Conservation (phyloP, 371 early-diverging fungal genomes). For the Mortierella sp. region DNA sequence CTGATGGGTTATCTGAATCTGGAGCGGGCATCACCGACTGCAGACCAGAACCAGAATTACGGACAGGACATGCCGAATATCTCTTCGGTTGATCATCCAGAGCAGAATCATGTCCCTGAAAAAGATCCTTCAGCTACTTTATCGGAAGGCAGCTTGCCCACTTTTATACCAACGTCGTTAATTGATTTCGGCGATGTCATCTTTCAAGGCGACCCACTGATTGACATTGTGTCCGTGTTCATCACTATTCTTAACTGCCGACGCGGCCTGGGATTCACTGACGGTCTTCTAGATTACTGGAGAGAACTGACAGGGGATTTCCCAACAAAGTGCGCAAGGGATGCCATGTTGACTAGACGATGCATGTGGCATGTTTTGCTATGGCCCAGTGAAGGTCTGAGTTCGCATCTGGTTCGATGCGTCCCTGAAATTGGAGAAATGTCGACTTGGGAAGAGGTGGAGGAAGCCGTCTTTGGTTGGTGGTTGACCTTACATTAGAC, state of each 20-base stretch:
- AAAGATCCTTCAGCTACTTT: neutral
- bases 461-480: conserved; percentile 49
- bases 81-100: neutral
- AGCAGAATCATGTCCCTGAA: neutral
- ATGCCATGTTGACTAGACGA: conserved; percentile 12
- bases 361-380: conserved; percentile 54
- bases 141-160: neutral
- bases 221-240: conserved; percentile 45
- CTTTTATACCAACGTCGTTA: conserved; percentile 28
- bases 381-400: conserved; percentile 49
- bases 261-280: conserved; percentile 9
- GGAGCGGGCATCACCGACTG: neutral
- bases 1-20: conserved; percentile 26
- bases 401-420: conserved; percentile 30
- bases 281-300: conserved; percentile 24
- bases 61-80: neutral
- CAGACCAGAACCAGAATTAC: neutral
- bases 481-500: conserved; percentile 18
- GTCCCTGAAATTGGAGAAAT: conserved; percentile 44
- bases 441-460: conserved; percentile 45
- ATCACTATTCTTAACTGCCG: conserved; percentile 41
- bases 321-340: neutral
- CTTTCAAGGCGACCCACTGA: conserved; percentile 32
- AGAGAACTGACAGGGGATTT: neutral
- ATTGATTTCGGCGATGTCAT: conserved; percentile 48